Evolutionary conservation across 192 early-diverging fungal species (phyloP).

Genomic region (Gamsiella multidivaricata): DNA sequence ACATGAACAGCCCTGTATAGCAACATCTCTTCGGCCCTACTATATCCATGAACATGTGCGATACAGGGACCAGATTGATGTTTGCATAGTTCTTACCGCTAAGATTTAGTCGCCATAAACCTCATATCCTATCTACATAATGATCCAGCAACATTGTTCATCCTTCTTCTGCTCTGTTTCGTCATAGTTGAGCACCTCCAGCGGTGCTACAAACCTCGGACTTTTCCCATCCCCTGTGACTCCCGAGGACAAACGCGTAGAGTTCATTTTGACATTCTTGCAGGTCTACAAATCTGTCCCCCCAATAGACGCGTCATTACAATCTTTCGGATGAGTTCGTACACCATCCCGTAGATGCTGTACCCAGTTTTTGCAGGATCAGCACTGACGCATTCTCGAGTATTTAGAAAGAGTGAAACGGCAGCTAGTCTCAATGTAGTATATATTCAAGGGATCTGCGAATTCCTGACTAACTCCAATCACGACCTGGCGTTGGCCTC

Average conservation of each 20-base stretch:
- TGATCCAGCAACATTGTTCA: slow-evolving; percentile 20
- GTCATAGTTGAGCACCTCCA: slow-evolving; percentile 7
- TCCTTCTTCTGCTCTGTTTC: no score
- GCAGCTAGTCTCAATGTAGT: slow-evolving; percentile 70
- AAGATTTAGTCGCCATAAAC: no score
- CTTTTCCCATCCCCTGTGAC: slow-evolving; percentile 39
- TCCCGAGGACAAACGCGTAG: no score
- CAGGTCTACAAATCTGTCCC: no score
- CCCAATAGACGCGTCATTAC: not conserved
- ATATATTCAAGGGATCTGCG: slow-evolving; percentile 65
- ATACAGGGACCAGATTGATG: no score
- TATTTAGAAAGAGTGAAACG: no score
- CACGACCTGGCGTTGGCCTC: slow-evolving; percentile 67
- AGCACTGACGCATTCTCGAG: not conserved
- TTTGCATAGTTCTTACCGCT: no score
- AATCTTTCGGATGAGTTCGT: slow-evolving; percentile 32
- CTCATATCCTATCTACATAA: slow-evolving; percentile 37
- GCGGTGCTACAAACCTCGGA: slow-evolving; percentile 12
- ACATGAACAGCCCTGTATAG: no score
- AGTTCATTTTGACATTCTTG: no score
- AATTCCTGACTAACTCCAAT: slow-evolving; percentile 65
- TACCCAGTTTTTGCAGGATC: slow-evolving; percentile 27
- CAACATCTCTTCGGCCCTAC: no score
- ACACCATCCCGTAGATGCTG: slow-evolving; percentile 39
- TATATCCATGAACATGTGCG: no score